Evolutionary conservation across 1,139 yeast species (phyloP).

Genomic region (Pichia sp.): DNA sequence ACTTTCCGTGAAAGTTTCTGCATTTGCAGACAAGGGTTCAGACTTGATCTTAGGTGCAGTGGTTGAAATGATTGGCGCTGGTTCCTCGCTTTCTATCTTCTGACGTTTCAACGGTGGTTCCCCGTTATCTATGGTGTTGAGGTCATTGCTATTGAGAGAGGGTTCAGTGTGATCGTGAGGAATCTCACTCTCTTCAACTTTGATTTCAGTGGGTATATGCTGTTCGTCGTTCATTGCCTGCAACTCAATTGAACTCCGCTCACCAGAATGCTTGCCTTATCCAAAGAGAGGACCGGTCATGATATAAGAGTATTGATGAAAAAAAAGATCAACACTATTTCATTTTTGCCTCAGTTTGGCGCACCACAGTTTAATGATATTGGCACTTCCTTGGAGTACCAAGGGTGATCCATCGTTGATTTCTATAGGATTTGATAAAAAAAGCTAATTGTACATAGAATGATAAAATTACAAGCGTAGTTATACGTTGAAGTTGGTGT

Average conservation of each 20-base stretch:
- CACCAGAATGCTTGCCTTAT: no score
- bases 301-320: no score
- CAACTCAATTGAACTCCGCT: no score
- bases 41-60: not conserved
- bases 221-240: no score
- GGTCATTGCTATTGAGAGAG: not conserved
- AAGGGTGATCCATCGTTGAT: no score
- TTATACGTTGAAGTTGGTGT: not conserved
- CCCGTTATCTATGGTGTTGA: not conserved
- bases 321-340: not conserved
- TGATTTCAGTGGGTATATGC: not conserved
- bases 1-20: not conserved
- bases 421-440: no score
- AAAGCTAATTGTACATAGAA: not conserved
- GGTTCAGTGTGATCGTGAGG: not conserved
- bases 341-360: not conserved
- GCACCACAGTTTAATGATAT: not conserved
- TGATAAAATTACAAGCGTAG: not conserved
- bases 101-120: slow-evolving; percentile 11
- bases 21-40: not conserved
- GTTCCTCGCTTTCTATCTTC: not conserved
- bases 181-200: not conserved
- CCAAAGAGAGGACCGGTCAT: no score
- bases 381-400: no score
- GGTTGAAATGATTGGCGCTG: not conserved